phyloP scores from a whole-genome alignment of 2,329 filamentous ascomycete species.

The Chrysosphaeria jannelii region DNA sequence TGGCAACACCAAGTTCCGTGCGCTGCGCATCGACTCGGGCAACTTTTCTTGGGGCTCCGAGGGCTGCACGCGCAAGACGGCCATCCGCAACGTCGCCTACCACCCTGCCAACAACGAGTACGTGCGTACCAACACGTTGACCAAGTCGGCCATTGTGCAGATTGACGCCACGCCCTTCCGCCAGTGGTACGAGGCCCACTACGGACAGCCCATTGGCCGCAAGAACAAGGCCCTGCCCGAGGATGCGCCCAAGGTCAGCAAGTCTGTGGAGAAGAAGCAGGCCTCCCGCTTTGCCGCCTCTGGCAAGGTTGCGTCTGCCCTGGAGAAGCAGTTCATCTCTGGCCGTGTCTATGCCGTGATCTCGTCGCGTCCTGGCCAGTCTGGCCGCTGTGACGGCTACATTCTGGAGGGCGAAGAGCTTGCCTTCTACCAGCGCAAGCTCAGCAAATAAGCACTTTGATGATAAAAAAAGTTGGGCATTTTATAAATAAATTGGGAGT shows the following conservation, averaged over 20 bases:
- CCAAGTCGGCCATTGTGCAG: constrained; percentile 95
- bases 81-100: constrained; percentile 94
- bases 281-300: constrained; percentile 47
- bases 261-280: constrained; percentile 91
- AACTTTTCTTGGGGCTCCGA: constrained; percentile 99
- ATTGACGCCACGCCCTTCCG: constrained; percentile 96
- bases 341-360: constrained; percentile 89
- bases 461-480: not conserved
- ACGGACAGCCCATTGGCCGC: constrained; percentile 69
- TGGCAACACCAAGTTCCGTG: constrained; percentile 99
- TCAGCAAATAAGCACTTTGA: constrained; percentile 56
- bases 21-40: constrained; percentile 88
- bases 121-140: constrained; percentile 99
- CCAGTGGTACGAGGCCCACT: constrained; percentile 99
- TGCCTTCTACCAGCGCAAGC: constrained; percentile 98
- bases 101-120: constrained; percentile 99
- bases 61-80: constrained; percentile 93
- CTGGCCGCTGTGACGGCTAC: constrained; percentile 88
- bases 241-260: constrained; percentile 73
- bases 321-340: constrained; percentile 99
- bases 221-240: constrained; percentile 34
- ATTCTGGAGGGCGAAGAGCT: constrained; percentile 98
- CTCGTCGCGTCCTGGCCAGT: constrained; percentile 83
- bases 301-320: constrained; percentile 75
- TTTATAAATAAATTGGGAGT: not conserved